Conservation (phyloP, 345 rosid species). For the Boechera retrofracta region DNA sequence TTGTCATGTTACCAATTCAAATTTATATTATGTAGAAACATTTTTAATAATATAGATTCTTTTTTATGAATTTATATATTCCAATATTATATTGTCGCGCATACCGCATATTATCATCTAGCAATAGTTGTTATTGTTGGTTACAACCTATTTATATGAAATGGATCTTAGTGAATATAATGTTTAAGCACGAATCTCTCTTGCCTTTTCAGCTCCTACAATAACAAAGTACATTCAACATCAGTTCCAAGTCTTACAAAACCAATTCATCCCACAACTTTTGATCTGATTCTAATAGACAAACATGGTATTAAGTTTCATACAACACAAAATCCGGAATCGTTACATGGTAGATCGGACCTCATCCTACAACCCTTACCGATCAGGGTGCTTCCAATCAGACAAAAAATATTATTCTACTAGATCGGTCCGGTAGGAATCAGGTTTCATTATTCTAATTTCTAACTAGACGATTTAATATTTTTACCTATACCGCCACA, state of each 20-base stretch:
- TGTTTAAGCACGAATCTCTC: slow-evolving; percentile 27
- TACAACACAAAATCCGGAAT: background rate
- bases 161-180: background rate
- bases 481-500: slow-evolving; percentile 47
- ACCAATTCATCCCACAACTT: background rate
- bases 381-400: too few relatives aligned
- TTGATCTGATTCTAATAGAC: background rate
- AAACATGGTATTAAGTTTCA: background rate
- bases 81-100: background rate
- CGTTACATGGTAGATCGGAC: too few relatives aligned
- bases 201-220: slow-evolving; percentile 28
- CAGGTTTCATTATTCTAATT: background rate
- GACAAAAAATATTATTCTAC: too few relatives aligned
- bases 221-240: background rate
- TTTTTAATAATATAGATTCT: background rate
- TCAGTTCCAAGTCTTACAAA: background rate
- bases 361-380: too few relatives aligned
- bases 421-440: background rate
- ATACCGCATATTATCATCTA: background rate
- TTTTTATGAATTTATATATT: background rate
- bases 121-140: background rate
- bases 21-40: background rate
- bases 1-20: background rate
- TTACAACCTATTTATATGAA: slow-evolving; percentile 12
- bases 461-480: background rate